Conservation (phyloP, 2,329 filamentous ascomycete genomes). For the Epichloe elymi region DNA sequence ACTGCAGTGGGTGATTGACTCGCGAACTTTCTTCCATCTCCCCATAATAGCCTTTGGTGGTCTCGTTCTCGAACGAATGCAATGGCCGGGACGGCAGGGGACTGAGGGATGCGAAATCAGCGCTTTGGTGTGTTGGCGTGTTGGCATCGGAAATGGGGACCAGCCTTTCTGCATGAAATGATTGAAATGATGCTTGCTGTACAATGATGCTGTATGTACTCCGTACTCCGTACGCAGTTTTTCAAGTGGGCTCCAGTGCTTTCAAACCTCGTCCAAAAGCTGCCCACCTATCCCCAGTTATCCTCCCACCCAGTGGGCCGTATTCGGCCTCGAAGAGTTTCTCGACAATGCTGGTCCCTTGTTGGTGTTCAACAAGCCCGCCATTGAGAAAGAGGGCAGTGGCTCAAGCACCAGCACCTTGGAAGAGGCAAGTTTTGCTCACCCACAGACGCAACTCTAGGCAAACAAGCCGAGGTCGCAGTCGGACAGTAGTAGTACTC, state of each 20-base stretch:
- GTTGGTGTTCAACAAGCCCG: too few species aligned
- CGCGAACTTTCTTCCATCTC: not conserved
- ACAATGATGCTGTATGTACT: not conserved
- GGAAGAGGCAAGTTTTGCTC: too few species aligned
- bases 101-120: not conserved
- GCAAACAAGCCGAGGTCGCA: too few species aligned
- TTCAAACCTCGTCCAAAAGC: not conserved
- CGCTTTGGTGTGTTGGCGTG: too few species aligned
- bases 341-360: too few species aligned
- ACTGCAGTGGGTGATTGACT: not conserved
- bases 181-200: not conserved
- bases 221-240: not conserved
- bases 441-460: too few species aligned
- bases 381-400: too few species aligned
- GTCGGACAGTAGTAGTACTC: too few species aligned
- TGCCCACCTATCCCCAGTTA: not conserved
- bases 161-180: not conserved
- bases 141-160: too few species aligned
- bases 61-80: constrained; percentile 1
- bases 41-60: not conserved
- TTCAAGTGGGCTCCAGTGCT: not conserved
- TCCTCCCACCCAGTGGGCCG: not conserved
- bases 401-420: too few species aligned
- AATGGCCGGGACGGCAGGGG: not conserved
- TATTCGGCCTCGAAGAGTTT: too few species aligned